A percentile compares a stretch with the other conserved stretches of the same genome.
phyloP scores from a whole-genome alignment of 2,329 filamentous ascomycete genomes.

The Cucurbitaria berberidis region DNA sequence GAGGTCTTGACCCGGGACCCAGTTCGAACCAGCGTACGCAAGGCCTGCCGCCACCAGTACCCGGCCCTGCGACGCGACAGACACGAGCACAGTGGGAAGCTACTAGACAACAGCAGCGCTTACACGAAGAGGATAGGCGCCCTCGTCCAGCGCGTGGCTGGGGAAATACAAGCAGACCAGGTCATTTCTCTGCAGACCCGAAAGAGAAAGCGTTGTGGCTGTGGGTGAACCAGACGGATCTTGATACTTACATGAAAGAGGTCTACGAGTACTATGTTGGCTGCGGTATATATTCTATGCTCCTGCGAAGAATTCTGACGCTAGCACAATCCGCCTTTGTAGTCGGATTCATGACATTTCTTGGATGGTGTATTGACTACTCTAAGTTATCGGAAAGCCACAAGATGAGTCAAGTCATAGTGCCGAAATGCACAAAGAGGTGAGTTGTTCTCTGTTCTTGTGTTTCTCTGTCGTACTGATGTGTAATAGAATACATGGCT shows the following conservation, averaged over 20 bases:
- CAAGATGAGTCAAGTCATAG: constrained; percentile 64
- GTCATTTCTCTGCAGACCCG: constrained; percentile 55
- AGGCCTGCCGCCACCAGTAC: constrained; percentile 50
- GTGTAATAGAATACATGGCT: constrained; percentile 69
- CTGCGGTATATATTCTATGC: constrained; percentile 83
- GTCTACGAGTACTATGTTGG: constrained; percentile 88
- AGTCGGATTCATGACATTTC: constrained; percentile 79
- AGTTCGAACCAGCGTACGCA: constrained; percentile 27
- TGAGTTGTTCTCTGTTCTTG: constrained; percentile 13
- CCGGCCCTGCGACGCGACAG: constrained; percentile 52
- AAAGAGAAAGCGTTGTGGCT: constrained; percentile 86
- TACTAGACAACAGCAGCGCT: constrained; percentile 53
- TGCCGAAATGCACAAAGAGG: constrained; percentile 73
- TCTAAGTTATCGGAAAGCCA: constrained; percentile 71
- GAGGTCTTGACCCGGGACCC: constrained; percentile 46
- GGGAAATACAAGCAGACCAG: constrained; percentile 28
- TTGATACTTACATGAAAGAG: constrained; percentile 84
- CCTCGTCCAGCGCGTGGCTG: constrained; percentile 26
- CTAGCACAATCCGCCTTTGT: constrained; percentile 84
- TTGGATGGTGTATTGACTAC: constrained; percentile 87
- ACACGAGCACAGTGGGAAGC: constrained; percentile 59
- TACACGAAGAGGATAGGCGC: constrained; percentile 45
- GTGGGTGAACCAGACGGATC: constrained; percentile 89
- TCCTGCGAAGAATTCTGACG: constrained; percentile 73
- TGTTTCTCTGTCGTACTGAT: neutral